Conservation (phyloP, 2,329 filamentous ascomycete species). For the Ceratocystis diversiconidia region DNA sequence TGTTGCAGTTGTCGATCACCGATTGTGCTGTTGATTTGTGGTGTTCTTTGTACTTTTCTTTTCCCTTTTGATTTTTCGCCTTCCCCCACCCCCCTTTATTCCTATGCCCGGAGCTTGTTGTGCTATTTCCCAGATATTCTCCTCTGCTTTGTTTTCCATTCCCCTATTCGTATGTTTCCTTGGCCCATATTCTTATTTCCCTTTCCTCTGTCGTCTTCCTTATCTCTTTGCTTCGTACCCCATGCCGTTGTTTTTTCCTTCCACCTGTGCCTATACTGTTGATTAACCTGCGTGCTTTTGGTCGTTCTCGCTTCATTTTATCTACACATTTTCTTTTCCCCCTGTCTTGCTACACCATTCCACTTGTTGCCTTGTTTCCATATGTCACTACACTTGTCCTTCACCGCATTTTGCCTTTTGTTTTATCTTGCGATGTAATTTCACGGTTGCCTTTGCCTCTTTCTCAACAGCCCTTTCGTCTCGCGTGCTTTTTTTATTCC, state of each 20-base stretch:
- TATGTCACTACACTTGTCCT: neutral
- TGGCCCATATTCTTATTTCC: neutral
- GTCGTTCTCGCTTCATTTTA: constrained; percentile 1
- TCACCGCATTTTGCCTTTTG: neutral
- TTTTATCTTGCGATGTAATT: constrained; percentile 1
- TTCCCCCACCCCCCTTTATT: neutral
- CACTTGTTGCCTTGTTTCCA: neutral
- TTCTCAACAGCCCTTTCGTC: neutral
- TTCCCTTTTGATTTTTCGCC: neutral
- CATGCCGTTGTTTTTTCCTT: neutral
- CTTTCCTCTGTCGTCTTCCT: neutral
- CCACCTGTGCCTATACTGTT: constrained; percentile 3
- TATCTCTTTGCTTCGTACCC: neutral
- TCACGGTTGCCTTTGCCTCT: neutral
- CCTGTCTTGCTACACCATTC: neutral
- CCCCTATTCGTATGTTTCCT: neutral
- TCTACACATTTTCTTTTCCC: neutral
- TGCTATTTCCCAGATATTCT: neutral
- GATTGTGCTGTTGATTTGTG: constrained; percentile 3
- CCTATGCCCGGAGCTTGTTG: neutral
- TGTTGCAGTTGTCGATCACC: neutral
- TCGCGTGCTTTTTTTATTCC: neutral
- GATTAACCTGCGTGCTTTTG: neutral
- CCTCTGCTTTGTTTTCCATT: neutral
- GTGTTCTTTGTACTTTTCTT: neutral